Base-by-base conservation (phyloP, 106 monocot species). In the Platanthera guangdongensis region DNA sequence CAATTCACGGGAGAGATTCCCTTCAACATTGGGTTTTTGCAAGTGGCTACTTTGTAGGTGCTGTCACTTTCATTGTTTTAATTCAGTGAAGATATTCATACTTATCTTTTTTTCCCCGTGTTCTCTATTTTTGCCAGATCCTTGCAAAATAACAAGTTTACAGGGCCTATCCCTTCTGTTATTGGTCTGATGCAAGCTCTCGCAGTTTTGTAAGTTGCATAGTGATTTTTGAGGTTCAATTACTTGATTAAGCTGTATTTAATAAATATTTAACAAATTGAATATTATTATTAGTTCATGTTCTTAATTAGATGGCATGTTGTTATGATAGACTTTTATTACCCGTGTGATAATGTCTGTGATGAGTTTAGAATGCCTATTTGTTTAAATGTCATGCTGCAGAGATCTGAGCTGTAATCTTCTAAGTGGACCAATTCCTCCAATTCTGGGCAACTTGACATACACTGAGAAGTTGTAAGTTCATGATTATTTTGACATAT, bases 101-200 rank as follows among this genome's bases (percentile, higher is more conserved):
- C 18, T 15, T 18, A 15, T 72, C 9, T 22, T 51, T 72, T 72
- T 70, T 70, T 67, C 39, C 4, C 11, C 18, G 15, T 63, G 14
- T 18, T 18, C 62, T 3, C 22, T 3, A 68, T 12, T 39, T 68
- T 15, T 48, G 11, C n/a, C 79, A 97, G 97, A 74, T 97, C 97
- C 5, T 86, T 97, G 88, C 97, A 97, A 88, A 94, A 91, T 39
- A 97, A 97, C 78, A 89, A 85, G n/a, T 88, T 97, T 75, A 76
- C 88, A 32, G 97, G 97, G 6, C 83, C 55, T 7, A 97, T 97
- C 83, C 97, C 97, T 60, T 52, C 89, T 75, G 97, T 97, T 12
- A 92, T 97, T 86, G 97, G 97, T 49, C 83, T 97, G 18, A 97
- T 97, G 97, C 97, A 97, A 78, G 97, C 97, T 50, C 89, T 97